Evolutionary conservation across 2,329 filamentous ascomycete genomes (phyloP), one percentile per base, ranked within the genome.

Genomic region (Triangularia setosa): DNA sequence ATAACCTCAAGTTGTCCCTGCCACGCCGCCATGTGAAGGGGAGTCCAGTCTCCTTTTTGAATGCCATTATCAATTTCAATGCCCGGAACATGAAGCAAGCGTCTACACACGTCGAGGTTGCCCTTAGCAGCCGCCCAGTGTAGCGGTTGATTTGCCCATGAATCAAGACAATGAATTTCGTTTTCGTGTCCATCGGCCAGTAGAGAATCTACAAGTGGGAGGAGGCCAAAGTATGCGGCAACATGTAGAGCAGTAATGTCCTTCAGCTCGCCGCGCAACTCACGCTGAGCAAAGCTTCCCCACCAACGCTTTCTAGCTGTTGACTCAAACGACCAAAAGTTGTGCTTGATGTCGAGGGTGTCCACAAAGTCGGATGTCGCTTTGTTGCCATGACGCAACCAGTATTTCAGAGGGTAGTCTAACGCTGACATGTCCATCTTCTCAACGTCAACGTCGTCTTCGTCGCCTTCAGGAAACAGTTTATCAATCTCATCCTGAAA

Each of bases 261-360:
- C 30, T 60, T 64, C 27, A 53, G 62, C 33, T 60, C 57, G 4
- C 14, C 28, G 16, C n/a, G n/a, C 2, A 35, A n/a, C 30, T 55
- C 27, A 4, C 48, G 28, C 14, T 53, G 52, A 11, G 62, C 62
- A 25, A 60, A 64, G 21, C 44, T 44, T 4, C 33, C 62, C 62
- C 62, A 64, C 62, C 62, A 64, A 21, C 62, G 35, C 25, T 35
- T 44, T 30, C 62, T 57, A 8, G 48, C 57, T 14, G 62, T 40
- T 44, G 62, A 64, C n/a, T 64, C 57, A 18, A 60, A 27, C n/a
- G 62, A 64, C 62, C 62, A 64, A 23, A 64, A 64, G 27, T 27
- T 53, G 27, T 64, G 56, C 28, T 55, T 55, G 56, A 64, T 64
- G 35, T 64, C 62, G 21, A 64, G 57, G 3, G 62, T 64, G 25